Conservation (phyloP, 176 grass and related monocot genomes). For the Miscanthus lutarioriparius region DNA sequence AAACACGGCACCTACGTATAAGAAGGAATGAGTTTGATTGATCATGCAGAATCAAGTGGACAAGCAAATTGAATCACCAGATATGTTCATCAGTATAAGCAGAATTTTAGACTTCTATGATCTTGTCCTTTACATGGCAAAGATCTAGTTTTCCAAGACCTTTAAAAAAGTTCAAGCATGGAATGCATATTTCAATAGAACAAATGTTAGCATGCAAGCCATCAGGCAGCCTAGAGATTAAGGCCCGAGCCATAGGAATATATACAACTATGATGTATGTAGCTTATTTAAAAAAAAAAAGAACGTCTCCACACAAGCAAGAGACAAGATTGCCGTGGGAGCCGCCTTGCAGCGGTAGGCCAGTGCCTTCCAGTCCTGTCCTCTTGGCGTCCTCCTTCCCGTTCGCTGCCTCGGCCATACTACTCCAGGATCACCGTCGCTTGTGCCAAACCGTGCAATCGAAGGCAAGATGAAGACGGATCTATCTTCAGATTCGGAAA, state of each 20-base stretch:
- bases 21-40: neutral
- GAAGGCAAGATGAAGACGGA: too few species aligned
- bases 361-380: conserved; percentile 42
- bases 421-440: neutral
- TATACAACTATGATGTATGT: neutral
- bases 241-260: neutral
- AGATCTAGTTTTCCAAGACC: too few species aligned
- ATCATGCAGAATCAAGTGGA: neutral
- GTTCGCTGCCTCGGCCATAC: conserved; percentile 32
- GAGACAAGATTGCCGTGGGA: conserved; percentile 38
- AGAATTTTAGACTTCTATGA: neutral
- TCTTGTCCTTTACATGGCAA: too few species aligned
- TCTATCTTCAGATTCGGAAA: too few species aligned
- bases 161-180: too few species aligned
- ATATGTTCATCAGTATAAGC: neutral
- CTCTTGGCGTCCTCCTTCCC: conserved; percentile 29
- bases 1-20: conserved; percentile 64
- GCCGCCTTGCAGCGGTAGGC: conserved; percentile 34
- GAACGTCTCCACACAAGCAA: neutral
- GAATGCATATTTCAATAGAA: too few species aligned
- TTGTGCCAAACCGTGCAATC: too few species aligned
- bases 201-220: neutral
- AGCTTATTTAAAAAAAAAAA: neutral
- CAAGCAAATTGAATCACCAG: neutral
- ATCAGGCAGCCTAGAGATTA: neutral